Base-by-base conservation (phyloP, 2,329 filamentous ascomycete species). In the Monilinia laxa region DNA sequence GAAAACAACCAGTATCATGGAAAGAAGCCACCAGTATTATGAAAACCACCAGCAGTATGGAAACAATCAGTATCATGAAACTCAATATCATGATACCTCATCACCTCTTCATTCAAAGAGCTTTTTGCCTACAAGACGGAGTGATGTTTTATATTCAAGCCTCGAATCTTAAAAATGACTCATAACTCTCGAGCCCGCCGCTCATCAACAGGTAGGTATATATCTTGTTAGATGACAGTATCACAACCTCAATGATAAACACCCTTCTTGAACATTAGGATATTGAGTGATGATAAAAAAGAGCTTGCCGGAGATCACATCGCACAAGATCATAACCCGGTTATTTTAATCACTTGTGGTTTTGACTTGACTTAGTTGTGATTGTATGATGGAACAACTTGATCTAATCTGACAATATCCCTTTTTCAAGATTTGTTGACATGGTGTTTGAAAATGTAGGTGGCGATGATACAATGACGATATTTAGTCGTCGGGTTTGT, bases 261-360 rank as follows among this genome's bases (percentile, higher is more conserved):
- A n/a, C n/a, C 23, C 18, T 31, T 54, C 23, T 9, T 10, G 4
- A 20, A 49, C 6, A 6, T n/a, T 20, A 12, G 23, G 14, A 55
- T 35, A n/a, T 64, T 70, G 65, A 66, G 53, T 71, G 69, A 70
- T 71, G 69, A 71, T 71, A 67, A 53, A 67, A 67, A 71, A 70
- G 68, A 70, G 69, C 69, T 68, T 65, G 57, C 68, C 65, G 62
- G 67, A 71, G 62, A 69, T 51, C 66, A 65, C 47, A 63, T 9
- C n/a, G n/a, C n/a, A n/a, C 28, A 52, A 69, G 63, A 45, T 64
- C 65, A 67, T 68, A 71, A 62, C 69, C 67, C 67, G n/a, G 47
- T 35, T 55, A 62, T 67, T n/a, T 11, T 18, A 42, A 35, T 51
- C 51, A 45, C 47, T 63, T 66, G 66, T 65, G 69, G 67, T 70